phyloP scores from a whole-genome alignment of 495 filamentous ascomycete genomes.

The Penicillium egyptiacum region DNA sequence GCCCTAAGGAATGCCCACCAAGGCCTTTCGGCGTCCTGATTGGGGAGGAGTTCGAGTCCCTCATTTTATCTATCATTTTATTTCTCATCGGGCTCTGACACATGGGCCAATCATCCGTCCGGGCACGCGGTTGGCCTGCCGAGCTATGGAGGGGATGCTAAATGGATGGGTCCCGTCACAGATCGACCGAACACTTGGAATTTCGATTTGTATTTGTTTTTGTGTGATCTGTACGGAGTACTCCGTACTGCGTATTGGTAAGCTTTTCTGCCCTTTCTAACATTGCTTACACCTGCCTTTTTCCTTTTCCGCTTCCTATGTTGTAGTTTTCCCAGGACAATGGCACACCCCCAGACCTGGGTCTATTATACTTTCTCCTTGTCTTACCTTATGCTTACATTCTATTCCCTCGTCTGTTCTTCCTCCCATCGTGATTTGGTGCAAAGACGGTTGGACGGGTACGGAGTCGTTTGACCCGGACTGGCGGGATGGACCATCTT shows the following conservation, averaged over 20 bases:
- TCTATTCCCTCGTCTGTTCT: background rate
- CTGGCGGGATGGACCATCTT: background rate
- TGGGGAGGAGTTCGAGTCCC: constrained; percentile 8
- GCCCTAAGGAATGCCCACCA: constrained; percentile 16
- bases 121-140: constrained; percentile 12
- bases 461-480: background rate
- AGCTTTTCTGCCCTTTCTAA: background rate
- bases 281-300: background rate
- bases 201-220: constrained; percentile 4
- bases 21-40: constrained; percentile 13
- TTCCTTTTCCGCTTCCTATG: background rate
- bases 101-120: constrained; percentile 16
- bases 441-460: background rate
- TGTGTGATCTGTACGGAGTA: background rate
- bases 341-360: background rate
- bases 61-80: too few relatives aligned
- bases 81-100: constrained; percentile 11
- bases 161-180: constrained; percentile 7
- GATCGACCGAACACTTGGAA: constrained; percentile 18
- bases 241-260: background rate
- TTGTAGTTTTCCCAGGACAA: background rate
- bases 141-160: constrained; percentile 16
- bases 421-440: background rate
- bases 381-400: background rate
- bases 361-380: constrained; percentile 1